These are phyloP conservation scores for Monascus ruber DNA, from an alignment of 2,329 filamentous ascomycete species.

Conservation along the genomic window DNA sequence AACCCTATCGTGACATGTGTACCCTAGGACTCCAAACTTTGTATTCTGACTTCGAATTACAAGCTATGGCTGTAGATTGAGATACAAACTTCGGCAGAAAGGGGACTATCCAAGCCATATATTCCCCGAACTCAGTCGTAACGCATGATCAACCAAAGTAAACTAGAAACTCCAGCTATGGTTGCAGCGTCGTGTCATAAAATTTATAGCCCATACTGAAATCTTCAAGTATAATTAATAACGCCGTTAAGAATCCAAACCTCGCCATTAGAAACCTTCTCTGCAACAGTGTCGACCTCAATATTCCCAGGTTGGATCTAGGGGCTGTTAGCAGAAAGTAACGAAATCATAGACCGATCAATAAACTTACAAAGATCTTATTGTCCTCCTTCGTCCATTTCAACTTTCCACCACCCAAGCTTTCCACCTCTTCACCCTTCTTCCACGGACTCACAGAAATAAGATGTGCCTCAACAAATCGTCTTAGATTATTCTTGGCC, in stretches of 20 bases:
- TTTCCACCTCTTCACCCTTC: slow-evolving; percentile 54
- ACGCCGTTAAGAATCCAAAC: slow-evolving; percentile 64
- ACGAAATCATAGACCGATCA: neutral
- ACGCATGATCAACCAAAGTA: slow-evolving; percentile 3
- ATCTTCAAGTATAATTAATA: slow-evolving; percentile 37
- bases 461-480: slow-evolving; percentile 80
- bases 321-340: slow-evolving; percentile 5
- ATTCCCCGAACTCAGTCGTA: slow-evolving; percentile 1
- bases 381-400: slow-evolving; percentile 68
- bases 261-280: slow-evolving; percentile 75
- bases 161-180: too few relatives aligned
- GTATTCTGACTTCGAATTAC: too few relatives aligned
- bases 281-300: slow-evolving; percentile 62
- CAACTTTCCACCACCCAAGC: slow-evolving; percentile 56
- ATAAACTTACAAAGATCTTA: slow-evolving; percentile 49
- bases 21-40: too few relatives aligned
- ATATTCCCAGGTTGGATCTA: slow-evolving; percentile 61
- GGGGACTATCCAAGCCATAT: neutral
- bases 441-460: slow-evolving; percentile 65
- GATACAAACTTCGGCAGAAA: too few relatives aligned
- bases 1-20: too few relatives aligned
- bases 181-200: too few relatives aligned
- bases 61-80: too few relatives aligned
- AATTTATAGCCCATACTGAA: neutral
- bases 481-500: slow-evolving; percentile 62